Conservation (phyloP, 306 rosid species). For the Cyamopsis tetragonoloba region DNA sequence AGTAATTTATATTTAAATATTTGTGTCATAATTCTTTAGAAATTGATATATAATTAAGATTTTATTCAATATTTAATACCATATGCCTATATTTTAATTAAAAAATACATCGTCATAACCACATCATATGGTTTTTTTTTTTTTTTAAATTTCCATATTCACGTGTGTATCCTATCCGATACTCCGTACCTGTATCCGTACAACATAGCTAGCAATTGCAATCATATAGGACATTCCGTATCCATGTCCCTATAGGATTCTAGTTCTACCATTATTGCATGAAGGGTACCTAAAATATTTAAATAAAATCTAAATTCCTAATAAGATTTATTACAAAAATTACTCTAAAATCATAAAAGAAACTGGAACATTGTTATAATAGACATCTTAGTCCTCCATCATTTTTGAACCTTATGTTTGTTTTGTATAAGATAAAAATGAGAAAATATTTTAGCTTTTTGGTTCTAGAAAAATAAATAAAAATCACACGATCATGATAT, state of each 20-base stretch:
- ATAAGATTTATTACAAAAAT: not conserved
- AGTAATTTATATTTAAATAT: no score
- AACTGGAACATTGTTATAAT: not conserved
- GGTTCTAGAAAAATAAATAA: not conserved
- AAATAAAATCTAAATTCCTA: not conserved
- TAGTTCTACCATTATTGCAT: not conserved
- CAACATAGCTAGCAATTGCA: no score
- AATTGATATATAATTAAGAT: no score
- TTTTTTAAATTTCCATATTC: no score
- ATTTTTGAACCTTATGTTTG: not conserved
- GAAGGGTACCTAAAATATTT: not conserved
- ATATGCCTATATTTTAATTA: no score
- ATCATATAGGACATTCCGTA: not conserved
- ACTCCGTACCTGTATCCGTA: no score
- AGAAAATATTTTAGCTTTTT: not conserved
- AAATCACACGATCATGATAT: not conserved
- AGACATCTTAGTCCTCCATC: not conserved
- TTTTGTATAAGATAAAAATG: not conserved
- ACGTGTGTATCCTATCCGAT: no score
- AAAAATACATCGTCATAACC: no score
- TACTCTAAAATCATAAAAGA: not conserved
- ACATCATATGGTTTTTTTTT: no score
- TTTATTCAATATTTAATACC: no score
- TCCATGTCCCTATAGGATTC: not conserved
- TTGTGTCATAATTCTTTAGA: no score